Evolutionary conservation across 768 basidiomycete species (phyloP).

Genomic region (Trametes meyenii): DNA sequence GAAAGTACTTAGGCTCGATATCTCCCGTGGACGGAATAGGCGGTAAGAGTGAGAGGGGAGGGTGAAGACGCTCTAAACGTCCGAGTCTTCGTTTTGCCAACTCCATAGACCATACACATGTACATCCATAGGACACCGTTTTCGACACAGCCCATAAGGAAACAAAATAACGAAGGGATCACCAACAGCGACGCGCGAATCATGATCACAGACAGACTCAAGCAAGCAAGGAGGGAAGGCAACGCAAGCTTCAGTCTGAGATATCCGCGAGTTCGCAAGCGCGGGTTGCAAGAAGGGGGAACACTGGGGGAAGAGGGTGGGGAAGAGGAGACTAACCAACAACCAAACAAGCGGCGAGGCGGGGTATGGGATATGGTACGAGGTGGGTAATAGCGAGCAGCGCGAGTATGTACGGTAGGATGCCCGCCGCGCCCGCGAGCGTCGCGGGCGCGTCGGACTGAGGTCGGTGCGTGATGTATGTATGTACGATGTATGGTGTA

Average conservation of each 20-base stretch:
- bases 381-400: constrained; percentile 8
- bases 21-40: too few species aligned
- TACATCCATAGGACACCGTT: constrained; percentile 22
- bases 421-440: background rate
- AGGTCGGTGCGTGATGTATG: constrained; percentile 5
- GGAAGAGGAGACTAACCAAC: constrained; percentile 18
- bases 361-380: constrained; percentile 22
- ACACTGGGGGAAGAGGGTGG: background rate
- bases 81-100: background rate
- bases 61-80: background rate
- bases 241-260: background rate
- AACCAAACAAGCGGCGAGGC: constrained; percentile 22
- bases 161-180: background rate
- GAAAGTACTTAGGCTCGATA: too few species aligned
- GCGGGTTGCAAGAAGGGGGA: background rate
- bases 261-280: background rate
- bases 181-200: background rate
- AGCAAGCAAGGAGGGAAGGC: background rate
- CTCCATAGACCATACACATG: constrained; percentile 23
- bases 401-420: constrained; percentile 23
- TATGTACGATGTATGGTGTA: constrained; percentile 9
- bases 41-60: background rate
- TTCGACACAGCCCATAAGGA: constrained; percentile 1
- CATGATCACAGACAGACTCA: background rate
- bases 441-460: background rate